Evolutionary conservation across 148 eudicot species (phyloP), one percentile per base, ranked within the genome.

Genomic region (Nepenthes mirabilis): DNA sequence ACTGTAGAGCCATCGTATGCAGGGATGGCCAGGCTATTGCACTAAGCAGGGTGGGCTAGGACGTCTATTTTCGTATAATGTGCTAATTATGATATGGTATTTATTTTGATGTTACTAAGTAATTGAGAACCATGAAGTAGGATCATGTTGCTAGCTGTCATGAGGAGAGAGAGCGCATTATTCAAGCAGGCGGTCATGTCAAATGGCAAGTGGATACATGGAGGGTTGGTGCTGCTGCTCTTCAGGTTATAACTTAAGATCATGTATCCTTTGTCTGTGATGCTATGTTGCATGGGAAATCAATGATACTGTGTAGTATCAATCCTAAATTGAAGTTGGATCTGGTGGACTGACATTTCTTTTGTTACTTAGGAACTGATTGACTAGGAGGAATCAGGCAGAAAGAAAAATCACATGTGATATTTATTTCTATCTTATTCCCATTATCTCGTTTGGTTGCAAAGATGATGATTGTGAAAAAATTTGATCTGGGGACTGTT

Each of bases 211-310:
- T 89, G 36, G 99, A 93, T 65, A 86, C 96, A 11, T 93, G 97
- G 99, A 86, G 99, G 84, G 88, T 93, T 70, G 99, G 99, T 67
- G 68, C 74, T 14, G 89, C 96, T 50, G 96, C 91, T 74, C 89
- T 93, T 56, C 96, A 93, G 97, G 99, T 91, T 72, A 47, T 58
- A 47, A 43, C 9, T 37, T 40, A 47, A 14, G 37, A 49, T n/a
- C 3, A 5, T 5, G 3, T 43, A 11, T 13, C 0, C 6, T 49
- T 49, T 49, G 6, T 5, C 11, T 49, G 10, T 49, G n/a, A 12
- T 5, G 13, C 14, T 49, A n/a, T 40, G 8, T 40, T 1, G 8
- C 45, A 4, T 40, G 45, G 6, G 45, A 49, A 49, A 49, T 49
- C 11, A 49, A 5, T 49, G 11, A 2, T 49, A 5, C 11, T n/a